Evolutionary conservation across 257 asterid species (phyloP), one percentile per base, ranked within the genome.

Genomic region (Asclepias syriaca): DNA sequence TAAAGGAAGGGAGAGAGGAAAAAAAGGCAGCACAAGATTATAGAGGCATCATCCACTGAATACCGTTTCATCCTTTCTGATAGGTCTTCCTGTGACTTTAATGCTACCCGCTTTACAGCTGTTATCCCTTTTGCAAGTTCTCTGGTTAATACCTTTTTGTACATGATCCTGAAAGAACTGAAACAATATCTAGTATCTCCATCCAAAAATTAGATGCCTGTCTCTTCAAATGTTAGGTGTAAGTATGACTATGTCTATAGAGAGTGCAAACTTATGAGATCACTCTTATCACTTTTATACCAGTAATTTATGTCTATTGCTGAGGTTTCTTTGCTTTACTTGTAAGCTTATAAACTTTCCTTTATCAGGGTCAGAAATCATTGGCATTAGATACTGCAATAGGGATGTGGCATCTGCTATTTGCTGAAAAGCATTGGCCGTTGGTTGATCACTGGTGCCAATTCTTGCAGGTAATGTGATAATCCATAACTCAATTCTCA

Each of bases 371-470:
- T 74, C 99, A 95, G 85, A 95, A 95, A 81, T 95, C 99, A 53
- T 78, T 95, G 85, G 99, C 98, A 60, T 80, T 95, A 81, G 99
- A 95, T 82, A 95, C 99, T 19, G 99, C 99, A 65, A 95, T 95
- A 70, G 99, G 99, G 70, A 95, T 95, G 99, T 95, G 99, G 99
- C 99, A 95, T 78, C 81, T 95, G 79, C 82, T 95, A 73, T 95
- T 92, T 85, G 92, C 97, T 43, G 99, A 91, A 82, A 90, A 82
- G 83, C 88, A 87, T 69, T 95, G 98, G 99, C 97, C 96, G 22
- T 81, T 91, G 76, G 98, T 95, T 46, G 98, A 92, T 60, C 93
- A 90, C 71, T 95, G 99, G 99, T 92, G 98, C 87, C 99, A 88
- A 86, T 95, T 95, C 86, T 76, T 95, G 77, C 98, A 95, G 98